Base-by-base conservation (phyloP, 768 basidiomycete species). In the Podaxis sp. region DNA sequence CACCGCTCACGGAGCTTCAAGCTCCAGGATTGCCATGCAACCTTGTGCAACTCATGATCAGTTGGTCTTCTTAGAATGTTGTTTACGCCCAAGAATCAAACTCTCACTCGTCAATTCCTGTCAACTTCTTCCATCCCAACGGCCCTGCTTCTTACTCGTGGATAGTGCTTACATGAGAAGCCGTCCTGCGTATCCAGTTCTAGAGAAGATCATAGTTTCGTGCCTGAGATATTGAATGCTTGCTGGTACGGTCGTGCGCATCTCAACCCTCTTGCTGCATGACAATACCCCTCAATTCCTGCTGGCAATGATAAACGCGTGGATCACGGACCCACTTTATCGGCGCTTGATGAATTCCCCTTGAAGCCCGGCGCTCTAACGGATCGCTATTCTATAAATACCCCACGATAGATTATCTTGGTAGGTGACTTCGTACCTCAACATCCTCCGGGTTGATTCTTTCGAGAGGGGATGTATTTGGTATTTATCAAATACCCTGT, bases 381-480 rank as follows among this genome's bases (percentile, higher is more conserved):
- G 56, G 26, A 56, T 30, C 56, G 3, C 40, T 10, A 28, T 8
- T 26, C 26, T 56, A 56, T 56, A 41, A 56, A 56, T 56, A 56
- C 26, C 38, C 38, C 17, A 36, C 5, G 10, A 30, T 13, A 10
- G n/a, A 24, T 46, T 46, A 46, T 46, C 13, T 17, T 46, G 44
- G 44, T 46, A 10, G 44, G 20, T 10, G 15, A 20, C 44, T 46
- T 46, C 44, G 44, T 22, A 15, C 44, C n/a, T 20, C n/a, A 17
- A 20, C 20, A 20, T 46, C 10, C 20, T 10, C 33, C 33, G 33
- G 33, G 33, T 33, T 33, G 7, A 8, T 33, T 33, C 33, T 33
- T 33, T 33, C 33, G 8, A 33, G 33, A 28, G 28, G 10, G 10
- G 33, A 33, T 33, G 33, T 10, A 33, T 33, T 33, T 33, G 33